Percentiles rank a stretch among this genome's conserved stretches.
Evolutionary conservation across 1,284 basidiomycete species (phyloP).

Genomic region (Ganoderma multipileum): DNA sequence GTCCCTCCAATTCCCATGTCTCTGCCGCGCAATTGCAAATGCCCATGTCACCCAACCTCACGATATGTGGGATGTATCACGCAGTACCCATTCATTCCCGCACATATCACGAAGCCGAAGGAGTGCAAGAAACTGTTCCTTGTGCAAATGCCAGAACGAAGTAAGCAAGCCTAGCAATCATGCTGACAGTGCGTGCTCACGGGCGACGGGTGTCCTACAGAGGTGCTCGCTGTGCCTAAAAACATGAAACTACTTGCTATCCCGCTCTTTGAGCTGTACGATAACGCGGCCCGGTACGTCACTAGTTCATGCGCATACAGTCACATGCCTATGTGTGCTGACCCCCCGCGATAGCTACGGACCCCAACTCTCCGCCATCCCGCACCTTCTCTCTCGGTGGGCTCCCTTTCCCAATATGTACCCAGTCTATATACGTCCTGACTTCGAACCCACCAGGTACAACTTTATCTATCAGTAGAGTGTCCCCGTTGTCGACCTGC

Average conservation of each 20-base stretch:
- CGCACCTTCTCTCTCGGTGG: constrained; percentile 90
- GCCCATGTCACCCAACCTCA: background rate
- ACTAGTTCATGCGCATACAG: background rate
- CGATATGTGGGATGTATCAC: background rate
- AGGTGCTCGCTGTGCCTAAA: constrained; percentile 94
- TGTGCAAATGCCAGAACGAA: constrained; percentile 93
- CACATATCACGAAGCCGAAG: constrained; percentile 97
- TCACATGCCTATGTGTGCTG: background rate
- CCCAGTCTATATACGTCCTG: background rate
- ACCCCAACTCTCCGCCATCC: constrained; percentile 93
- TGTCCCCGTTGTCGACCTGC: background rate
- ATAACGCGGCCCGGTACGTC: constrained; percentile 87
- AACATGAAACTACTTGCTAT: constrained; percentile 99
- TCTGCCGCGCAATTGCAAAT: background rate
- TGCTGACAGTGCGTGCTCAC: background rate
- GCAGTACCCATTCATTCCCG: constrained; percentile 96
- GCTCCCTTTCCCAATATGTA: constrained; percentile 31
- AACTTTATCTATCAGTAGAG: constrained; percentile 75
- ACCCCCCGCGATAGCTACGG: constrained; percentile 63
- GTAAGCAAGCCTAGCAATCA: constrained; percentile 56
- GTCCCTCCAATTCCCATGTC: background rate
- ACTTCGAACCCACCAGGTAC: constrained; percentile 47
- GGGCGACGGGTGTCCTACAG: constrained; percentile 49
- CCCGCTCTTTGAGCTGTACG: constrained; percentile 96
- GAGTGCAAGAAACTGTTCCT: constrained; percentile 98